These are phyloP conservation scores for Phytophthora boehmeriae DNA, from an alignment of 352 stramenopile species.

Conservation along the genomic window DNA sequence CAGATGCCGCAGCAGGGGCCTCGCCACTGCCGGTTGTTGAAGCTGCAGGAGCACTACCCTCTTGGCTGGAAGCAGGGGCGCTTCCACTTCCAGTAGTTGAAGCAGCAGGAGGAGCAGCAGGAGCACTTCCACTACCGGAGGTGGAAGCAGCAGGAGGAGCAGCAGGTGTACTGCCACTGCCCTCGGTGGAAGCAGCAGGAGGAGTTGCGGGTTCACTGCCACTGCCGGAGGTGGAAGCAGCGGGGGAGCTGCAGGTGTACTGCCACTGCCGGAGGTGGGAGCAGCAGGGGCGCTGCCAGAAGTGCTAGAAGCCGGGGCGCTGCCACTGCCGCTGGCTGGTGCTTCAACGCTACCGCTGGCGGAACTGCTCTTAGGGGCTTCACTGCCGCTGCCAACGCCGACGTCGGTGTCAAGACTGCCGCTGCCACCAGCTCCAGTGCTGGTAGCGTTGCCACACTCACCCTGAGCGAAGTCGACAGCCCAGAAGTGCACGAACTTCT, in stretches of 20 bases:
- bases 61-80: neutral
- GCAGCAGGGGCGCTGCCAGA: conserved; percentile 1
- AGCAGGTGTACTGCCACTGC: conserved; percentile 3
- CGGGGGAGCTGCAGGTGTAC: conserved; percentile 1
- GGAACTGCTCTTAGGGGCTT: neutral
- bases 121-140: neutral
- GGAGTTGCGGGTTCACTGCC: too few species aligned
- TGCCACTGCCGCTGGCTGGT: conserved; percentile 5
- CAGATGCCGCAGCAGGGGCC: conserved; percentile 1
- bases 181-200: conserved; percentile 6
- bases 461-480: conserved; percentile 38
- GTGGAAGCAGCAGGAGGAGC: neutral
- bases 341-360: conserved; percentile 20
- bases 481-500: conserved; percentile 48
- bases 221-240: neutral
- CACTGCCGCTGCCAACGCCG: conserved; percentile 1
- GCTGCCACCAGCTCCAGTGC: neutral
- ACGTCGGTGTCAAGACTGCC: conserved; percentile 1
- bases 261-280: conserved; percentile 11
- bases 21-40: conserved; percentile 3
- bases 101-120: neutral
- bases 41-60: conserved; percentile 5
- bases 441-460: conserved; percentile 28
- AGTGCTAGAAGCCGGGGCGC: conserved; percentile 1
- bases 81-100: conserved; percentile 11